Percentiles rank a stretch among this genome's conserved stretches.
Conservation (phyloP, 2,329 filamentous ascomycete genomes). For the Fusarium palustre region DNA sequence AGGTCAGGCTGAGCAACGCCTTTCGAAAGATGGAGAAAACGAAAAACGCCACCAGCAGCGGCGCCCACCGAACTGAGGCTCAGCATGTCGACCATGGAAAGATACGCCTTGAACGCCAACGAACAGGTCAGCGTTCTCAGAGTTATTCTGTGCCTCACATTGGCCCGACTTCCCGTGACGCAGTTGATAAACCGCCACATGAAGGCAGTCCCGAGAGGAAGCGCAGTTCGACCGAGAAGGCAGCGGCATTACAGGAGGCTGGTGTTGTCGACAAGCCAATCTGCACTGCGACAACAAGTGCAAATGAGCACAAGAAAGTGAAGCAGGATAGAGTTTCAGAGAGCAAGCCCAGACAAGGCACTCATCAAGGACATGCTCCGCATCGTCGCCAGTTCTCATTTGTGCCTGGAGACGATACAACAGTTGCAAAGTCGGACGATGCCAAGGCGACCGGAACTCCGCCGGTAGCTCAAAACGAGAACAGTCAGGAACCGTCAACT, state of each 20-base stretch:
- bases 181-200: constrained; percentile 5
- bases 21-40: constrained; percentile 25
- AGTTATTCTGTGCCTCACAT: constrained; percentile 1
- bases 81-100: constrained; percentile 2
- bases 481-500: constrained; percentile 1
- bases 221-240: constrained; percentile 6
- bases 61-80: constrained; percentile 12
- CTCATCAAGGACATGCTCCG: neutral
- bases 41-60: constrained; percentile 2
- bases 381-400: constrained; percentile 49
- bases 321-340: constrained; percentile 2
- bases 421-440: constrained; percentile 9
- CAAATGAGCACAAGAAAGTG: neutral
- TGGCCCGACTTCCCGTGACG: constrained; percentile 2
- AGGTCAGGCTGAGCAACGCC: constrained; percentile 52
- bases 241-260: constrained; percentile 3
- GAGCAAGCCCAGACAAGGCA: neutral
- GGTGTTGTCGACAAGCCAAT: neutral
- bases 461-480: neutral
- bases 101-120: constrained; percentile 14
- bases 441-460: neutral
- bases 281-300: neutral
- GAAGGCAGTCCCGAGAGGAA: constrained; percentile 14
- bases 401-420: constrained; percentile 44
- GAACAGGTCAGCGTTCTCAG: neutral